These are phyloP conservation scores for Tylopilus intermedius DNA, from an alignment of 768 basidiomycete species.

Conservation along the genomic window DNA sequence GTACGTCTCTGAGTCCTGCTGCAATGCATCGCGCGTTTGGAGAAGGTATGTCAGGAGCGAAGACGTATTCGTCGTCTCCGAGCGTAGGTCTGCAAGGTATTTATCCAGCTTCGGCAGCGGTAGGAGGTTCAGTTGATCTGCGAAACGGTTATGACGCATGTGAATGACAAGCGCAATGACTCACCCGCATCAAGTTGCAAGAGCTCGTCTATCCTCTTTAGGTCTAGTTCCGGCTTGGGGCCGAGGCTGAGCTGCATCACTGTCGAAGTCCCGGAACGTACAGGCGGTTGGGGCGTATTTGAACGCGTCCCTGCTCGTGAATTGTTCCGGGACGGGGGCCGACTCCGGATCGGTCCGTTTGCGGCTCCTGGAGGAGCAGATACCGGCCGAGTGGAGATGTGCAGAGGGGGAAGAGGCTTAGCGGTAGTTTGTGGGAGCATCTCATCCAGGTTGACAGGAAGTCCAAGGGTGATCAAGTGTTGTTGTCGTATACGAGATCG, in stretches of 20 bases:
- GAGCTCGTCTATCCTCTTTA: constrained; percentile 57
- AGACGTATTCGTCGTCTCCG: constrained; percentile 72
- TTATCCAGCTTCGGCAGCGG: constrained; percentile 64
- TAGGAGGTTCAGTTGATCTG: constrained; percentile 70
- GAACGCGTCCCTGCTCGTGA: constrained; percentile 52
- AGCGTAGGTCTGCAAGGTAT: constrained; percentile 60
- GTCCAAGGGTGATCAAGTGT: constrained; percentile 85
- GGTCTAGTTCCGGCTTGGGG: constrained; percentile 70
- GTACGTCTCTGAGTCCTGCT: constrained; percentile 86
- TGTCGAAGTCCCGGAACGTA: constrained; percentile 26
- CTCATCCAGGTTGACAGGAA: constrained; percentile 94
- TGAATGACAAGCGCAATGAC: constrained; percentile 14
- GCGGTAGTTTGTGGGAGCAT: constrained; percentile 65
- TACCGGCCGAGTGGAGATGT: constrained; percentile 77
- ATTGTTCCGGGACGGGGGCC: constrained; percentile 33
- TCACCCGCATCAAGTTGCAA: constrained; percentile 65
- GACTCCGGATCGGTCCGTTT: constrained; percentile 30
- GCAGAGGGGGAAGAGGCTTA: constrained; percentile 69
- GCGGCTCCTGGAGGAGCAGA: constrained; percentile 71
- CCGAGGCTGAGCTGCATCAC: constrained; percentile 55
- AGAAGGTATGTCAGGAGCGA: constrained; percentile 73
- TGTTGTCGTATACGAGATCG: constrained; percentile 86
- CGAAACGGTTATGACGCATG: constrained; percentile 4
- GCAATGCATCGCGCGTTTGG: constrained; percentile 74
- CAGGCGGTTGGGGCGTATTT: constrained; percentile 41